Evolutionary conservation across 306 rosid genomes (phyloP), one percentile per base, ranked within the genome.

Genomic region (Cicer yamashitae): DNA sequence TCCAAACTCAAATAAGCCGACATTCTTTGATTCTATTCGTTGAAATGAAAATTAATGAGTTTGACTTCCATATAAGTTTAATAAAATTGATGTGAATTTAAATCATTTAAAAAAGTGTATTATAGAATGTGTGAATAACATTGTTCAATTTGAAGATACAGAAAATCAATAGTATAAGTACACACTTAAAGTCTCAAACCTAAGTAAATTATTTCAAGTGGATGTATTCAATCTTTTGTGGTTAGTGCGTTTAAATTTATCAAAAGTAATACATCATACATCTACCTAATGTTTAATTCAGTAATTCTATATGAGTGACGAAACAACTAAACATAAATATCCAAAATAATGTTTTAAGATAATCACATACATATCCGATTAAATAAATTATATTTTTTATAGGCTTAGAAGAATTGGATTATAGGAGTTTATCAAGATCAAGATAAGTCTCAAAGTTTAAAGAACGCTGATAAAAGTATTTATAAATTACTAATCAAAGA

Each of bases 161-260:
- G 51, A 74, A 50, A 68, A 30, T 41, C 17, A 13, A 17, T 72
- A 7, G 54, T 59, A 37, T 18, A 69, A 51, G 39, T 54, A 40
- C 46, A 77, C 81, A 77, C 75, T 30, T 30, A 30, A 30, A 30
- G 34, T 30, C 34, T 80, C 84, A 70, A 70, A 58, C 57, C 58
- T 58, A 75, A 81, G 73, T 53, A 47, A 70, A 15, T 51, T 61
- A 37, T 51, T 69, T 51, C 34, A 39, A 70, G 40, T 80, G 62
- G 56, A 56, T 68, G 13, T 39, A 57, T 57, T 68, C 65, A 47
- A 47, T 4, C 13, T 61, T 71, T 56, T 54, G 62, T 64, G 45
- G 7, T 40, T 81, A 57, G 62, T 63, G 8, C 59, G 38, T 67
- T 18, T 44, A 46, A n/a, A 74, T 65, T 76, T 70, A 64, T 67